These are phyloP conservation scores for Triticum timopheevii DNA, from an alignment of 176 grass and related monocot genomes.

Conservation along the genomic window DNA sequence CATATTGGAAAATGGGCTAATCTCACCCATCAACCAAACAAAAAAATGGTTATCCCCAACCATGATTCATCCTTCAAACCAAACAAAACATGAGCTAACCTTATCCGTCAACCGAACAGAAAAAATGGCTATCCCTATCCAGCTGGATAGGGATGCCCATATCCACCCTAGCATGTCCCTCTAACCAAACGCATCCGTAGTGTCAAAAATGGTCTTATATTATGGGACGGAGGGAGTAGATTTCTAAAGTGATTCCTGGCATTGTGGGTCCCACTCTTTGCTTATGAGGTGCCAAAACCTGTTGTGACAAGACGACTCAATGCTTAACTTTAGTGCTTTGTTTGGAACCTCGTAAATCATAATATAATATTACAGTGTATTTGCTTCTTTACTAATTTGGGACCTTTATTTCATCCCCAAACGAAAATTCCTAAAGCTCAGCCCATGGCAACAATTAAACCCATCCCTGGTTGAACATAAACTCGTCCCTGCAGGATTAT, in stretches of 20 bases:
- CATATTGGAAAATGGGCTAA: too few species aligned
- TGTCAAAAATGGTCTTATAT: too few species aligned
- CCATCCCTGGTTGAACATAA: background rate
- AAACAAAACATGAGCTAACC: too few species aligned
- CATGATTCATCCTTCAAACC: too few species aligned
- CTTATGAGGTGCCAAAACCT: slow-evolving; percentile 17
- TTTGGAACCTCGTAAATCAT: background rate
- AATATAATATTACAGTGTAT: background rate
- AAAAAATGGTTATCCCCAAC: too few species aligned
- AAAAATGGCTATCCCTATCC: too few species aligned
- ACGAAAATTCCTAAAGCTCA: background rate
- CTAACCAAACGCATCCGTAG: too few species aligned
- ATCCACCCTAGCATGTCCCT: too few species aligned
- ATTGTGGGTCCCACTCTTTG: background rate
- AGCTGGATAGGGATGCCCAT: too few species aligned
- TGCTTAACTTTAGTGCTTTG: background rate
- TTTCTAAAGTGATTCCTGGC: background rate
- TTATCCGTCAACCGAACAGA: too few species aligned
- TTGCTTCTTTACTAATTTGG: background rate
- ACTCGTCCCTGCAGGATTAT: background rate
- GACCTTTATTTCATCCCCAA: background rate
- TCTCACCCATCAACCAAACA: too few species aligned
- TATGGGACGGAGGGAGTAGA: too few species aligned
- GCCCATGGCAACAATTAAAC: background rate
- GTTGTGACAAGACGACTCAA: background rate